These are phyloP conservation scores for Rutstroemia sp. DNA, from an alignment of 2,329 filamentous ascomycete genomes.

Conservation along the genomic window DNA sequence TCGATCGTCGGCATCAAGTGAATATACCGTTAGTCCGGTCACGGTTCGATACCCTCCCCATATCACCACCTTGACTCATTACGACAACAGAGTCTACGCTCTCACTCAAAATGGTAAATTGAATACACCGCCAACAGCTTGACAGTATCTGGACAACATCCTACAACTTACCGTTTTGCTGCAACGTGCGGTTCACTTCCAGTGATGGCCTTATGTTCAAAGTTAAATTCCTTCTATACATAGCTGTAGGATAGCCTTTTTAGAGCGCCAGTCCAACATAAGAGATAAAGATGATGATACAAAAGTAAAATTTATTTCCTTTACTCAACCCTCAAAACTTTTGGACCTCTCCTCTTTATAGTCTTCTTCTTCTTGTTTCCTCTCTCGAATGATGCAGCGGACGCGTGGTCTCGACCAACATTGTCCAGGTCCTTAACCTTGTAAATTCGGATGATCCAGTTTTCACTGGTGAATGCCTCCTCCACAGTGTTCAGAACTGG, in stretches of 20 bases:
- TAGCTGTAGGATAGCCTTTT: constrained; percentile 11
- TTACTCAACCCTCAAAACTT: constrained; percentile 66
- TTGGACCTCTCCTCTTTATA: constrained; percentile 63
- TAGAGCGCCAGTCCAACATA: constrained; percentile 11
- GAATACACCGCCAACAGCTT: not conserved
- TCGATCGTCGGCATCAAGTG: too few relatives aligned
- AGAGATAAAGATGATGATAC: constrained; percentile 25
- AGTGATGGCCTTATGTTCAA: constrained; percentile 10
- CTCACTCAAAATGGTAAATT: too few relatives aligned
- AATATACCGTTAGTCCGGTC: too few relatives aligned
- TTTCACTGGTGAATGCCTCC: constrained; percentile 97
- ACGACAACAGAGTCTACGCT: too few relatives aligned
- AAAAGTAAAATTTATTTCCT: constrained; percentile 14
- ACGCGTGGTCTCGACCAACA: constrained; percentile 78
- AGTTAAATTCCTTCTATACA: constrained; percentile 27
- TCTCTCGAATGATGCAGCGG: constrained; percentile 62
- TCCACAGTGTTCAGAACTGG: constrained; percentile 84
- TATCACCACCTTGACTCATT: too few relatives aligned
- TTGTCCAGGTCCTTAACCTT: constrained; percentile 99
- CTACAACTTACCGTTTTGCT: not conserved
- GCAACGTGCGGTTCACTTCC: not conserved
- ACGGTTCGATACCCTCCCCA: too few relatives aligned
- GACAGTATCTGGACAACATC: not conserved
- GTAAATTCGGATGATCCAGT: constrained; percentile 99
- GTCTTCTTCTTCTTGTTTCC: constrained; percentile 80